Base-by-base conservation (phyloP, 192 early-diverging fungal species). In the Podila clonocystis region DNA sequence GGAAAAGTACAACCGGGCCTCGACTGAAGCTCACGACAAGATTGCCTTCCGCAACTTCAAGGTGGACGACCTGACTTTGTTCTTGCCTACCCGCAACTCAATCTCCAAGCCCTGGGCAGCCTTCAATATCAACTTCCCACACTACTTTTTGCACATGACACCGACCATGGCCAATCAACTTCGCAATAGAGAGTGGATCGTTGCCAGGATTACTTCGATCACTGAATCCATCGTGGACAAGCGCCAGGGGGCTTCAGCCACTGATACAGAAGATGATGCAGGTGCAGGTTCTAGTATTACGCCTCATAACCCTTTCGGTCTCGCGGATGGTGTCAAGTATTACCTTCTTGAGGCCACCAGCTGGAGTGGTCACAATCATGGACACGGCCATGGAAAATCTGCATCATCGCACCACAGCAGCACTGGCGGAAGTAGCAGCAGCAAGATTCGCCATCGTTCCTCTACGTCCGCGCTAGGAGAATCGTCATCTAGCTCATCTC, bases 1-100 rank as follows among this genome's bases (percentile, higher is more conserved):
- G 84, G 88, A 89, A 34, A 89, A 88, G 74, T 88, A 89, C 63
- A 64, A 65, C 45, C 77, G 78, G 59, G 72, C 70, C 1, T 34
- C 68, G 2, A 33, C 59, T 3, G 72, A 85, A 20, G 71, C 83
- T 8, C 82, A 83, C 50, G 87, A 90, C 28, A 90, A 90, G 67
- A 87, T 90, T 70, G 83, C 87, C 5, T 88, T 90, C 71, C 70
- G 86, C 59, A 88, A 90, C 50, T 90, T 90, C 71, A 90, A 88
- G 70, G 78, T 85, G 9, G 86, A 85, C 4, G 89, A 90, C 41
- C 38, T 90, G 15, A 87, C 87, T 17, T 61, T 90, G 13, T 90
- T 90, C 66, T 49, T 88, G 29, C 89, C 89, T 9, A 90, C 86
- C 29, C 66, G 85, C 26, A 87, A 89, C 48, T 83, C 84, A 9